These are phyloP conservation scores for Tilletiopsis washingtonensis DNA, from an alignment of 1,284 basidiomycete genomes.

Conservation along the genomic window DNA sequence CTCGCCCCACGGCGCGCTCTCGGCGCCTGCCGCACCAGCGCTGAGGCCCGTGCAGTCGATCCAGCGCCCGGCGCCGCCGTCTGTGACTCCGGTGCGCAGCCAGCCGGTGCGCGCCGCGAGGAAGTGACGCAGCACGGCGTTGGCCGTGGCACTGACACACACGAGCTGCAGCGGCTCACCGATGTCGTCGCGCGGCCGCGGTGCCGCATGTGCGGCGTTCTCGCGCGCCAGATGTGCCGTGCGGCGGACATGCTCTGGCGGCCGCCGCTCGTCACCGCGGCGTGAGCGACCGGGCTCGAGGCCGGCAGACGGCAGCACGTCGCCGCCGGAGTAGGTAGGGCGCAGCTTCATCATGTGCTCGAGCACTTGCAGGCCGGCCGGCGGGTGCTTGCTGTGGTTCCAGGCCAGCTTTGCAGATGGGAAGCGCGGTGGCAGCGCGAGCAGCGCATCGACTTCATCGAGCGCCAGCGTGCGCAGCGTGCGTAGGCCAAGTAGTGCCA, in stretches of 20 bases:
- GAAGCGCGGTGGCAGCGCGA: slow-evolving; percentile 40
- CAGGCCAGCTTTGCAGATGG: slow-evolving; percentile 36
- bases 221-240: slow-evolving; percentile 15
- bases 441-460: slow-evolving; percentile 42
- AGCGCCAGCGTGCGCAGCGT: slow-evolving; percentile 35
- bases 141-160: slow-evolving; percentile 39
- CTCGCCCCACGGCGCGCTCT: not conserved
- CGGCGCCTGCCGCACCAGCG: slow-evolving; percentile 4
- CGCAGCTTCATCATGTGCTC: slow-evolving; percentile 32
- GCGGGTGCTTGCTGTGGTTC: slow-evolving; percentile 35
- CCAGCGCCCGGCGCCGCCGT: slow-evolving; percentile 37
- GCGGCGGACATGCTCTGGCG: slow-evolving; percentile 20
- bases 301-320: slow-evolving; percentile 24
- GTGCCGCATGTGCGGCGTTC: no score
- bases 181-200: not conserved
- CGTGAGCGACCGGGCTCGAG: slow-evolving; percentile 29
- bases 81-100: slow-evolving; percentile 36
- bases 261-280: slow-evolving; percentile 20
- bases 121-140: slow-evolving; percentile 44
- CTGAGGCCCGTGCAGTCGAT: slow-evolving; percentile 41
- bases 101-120: slow-evolving; percentile 43
- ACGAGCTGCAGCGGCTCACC: slow-evolving; percentile 36
- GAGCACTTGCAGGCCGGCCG: slow-evolving; percentile 34
- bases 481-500: slow-evolving; percentile 26
- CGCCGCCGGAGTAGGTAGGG: slow-evolving; percentile 35